Base-by-base conservation (phyloP, 2,329 filamentous ascomycete genomes). In the Trichoderma citrinoviride region DNA sequence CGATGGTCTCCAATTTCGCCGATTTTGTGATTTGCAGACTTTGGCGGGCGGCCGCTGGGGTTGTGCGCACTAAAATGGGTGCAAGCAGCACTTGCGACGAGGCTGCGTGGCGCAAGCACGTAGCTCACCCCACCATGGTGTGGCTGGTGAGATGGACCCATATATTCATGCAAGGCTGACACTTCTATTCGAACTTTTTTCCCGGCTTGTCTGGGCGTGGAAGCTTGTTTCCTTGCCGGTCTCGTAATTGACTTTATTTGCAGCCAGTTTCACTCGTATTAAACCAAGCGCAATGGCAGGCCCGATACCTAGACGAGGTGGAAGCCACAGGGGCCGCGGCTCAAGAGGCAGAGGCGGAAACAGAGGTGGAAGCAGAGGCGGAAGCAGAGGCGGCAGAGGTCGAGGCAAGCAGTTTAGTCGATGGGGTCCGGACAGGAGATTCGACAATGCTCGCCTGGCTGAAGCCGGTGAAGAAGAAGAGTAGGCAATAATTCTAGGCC, bases 51-150 rank as follows among this genome's bases (percentile, higher is more conserved):
- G 68, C 14, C 68, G 73, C 75, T 76, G 76, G 76, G 79, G 78
- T 82, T 83, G 82, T 83, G 82, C 79, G 81, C 81, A 79, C 81
- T 82, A 83, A 81, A 81, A 82, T 82, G 83, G 81, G 49, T 41
- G 50, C 50, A 43, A 43, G 40, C 21, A 27, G 47, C 29, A 65
- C 63, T 57, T 63, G 49, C 69, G 77, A 80, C 78, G 79, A 78
- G 73, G 66, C 64, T 69, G 71, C 74, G 76, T 75, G 76, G 74
- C 75, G 73, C 63, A 33, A 14, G 27, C 56, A 58, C 19, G n/a
- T 54, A 53, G n/a, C 41, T 60, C 47, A 46, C 71, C 73, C 75
- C 73, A 75, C 72, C 68, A 72, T 64, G 0, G 5, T 74, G 75
- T 77, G 75, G 76, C 76, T 75, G 69, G 69, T 70, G 62, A 55